Base-by-base conservation (phyloP, 306 rosid genomes). In the Leucaena leucocephala region DNA sequence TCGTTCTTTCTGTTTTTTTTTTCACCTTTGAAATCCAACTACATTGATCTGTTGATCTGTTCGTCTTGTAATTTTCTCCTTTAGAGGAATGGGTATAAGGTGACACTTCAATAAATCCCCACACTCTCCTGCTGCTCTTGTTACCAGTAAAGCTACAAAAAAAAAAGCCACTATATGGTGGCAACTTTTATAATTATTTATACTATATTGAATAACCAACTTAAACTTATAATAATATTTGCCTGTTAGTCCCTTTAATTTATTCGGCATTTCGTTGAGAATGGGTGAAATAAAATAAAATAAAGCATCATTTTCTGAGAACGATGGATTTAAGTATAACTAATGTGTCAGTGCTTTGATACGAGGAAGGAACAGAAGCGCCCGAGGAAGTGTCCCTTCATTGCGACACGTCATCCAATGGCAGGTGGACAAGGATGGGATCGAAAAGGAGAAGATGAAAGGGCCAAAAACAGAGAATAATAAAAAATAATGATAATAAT, bases 221-320 rank as follows among this genome's bases (percentile, higher is more conserved):
- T 14, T 40, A 35, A 39, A 55, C 57, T 45, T 8, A 58, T 57
- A 7, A 36, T 36, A 36, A 46, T 57, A 58, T 21, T 58, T 68
- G 33, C 62, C 35, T 6, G 5, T 48, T 79, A 57, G 8, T 5
- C 45, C 34, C 34, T 8, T 58, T 33, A 40, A 7, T 66, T 67
- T 76, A n/a, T 57, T 78, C 3, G 1, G 52, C 40, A 42, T 75
- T 68, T 5, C 12, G 9, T 17, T 2, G 1, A 4, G 27, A 71
- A 14, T 52, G 55, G 8, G 14, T n/a, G 7, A 54, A 27, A 15
- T 50, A 1, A 54, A 61, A 48, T 63, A 17, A 27, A 35, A 34
- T 34, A 42, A 71, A 7, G 63, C 65, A 65, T 77, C 65, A 14
- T 76, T 64, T 82, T 72, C 65, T 22, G 75, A 77, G 68, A 77